Percentiles rank a stretch among this genome's conserved stretches.
Evolutionary conservation across 2,329 filamentous ascomycete genomes (phyloP).

Genomic region (Diaporthe humulicola): DNA sequence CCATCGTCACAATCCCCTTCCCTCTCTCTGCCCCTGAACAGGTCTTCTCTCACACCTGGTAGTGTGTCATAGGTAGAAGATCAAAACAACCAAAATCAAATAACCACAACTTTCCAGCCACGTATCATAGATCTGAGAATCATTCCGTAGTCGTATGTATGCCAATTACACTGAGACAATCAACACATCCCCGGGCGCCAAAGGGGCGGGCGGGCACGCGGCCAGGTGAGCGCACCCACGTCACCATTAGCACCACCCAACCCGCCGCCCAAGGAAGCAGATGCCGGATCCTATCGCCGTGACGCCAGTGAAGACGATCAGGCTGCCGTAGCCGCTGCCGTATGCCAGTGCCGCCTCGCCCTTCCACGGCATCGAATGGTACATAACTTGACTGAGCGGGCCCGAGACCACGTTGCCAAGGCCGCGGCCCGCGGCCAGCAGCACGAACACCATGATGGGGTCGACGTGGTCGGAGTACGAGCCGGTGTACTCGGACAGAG

Average conservation of each 20-base stretch:
- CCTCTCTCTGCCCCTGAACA: neutral
- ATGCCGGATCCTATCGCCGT: constrained; percentile 63
- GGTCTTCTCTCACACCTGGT: neutral
- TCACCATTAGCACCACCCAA: constrained; percentile 50
- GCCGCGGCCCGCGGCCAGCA: constrained; percentile 70
- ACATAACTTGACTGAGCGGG: constrained; percentile 66
- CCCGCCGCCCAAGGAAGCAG: constrained; percentile 56
- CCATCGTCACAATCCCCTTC: neutral
- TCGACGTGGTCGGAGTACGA: constrained; percentile 49
- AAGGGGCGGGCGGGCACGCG: neutral
- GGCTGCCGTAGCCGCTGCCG: constrained; percentile 63
- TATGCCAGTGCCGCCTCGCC: constrained; percentile 58
- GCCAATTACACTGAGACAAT: constrained; percentile 9
- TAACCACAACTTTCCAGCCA: neutral
- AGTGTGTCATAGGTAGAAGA: neutral
- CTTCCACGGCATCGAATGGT: constrained; percentile 60
- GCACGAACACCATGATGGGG: constrained; percentile 68
- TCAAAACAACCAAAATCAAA: neutral
- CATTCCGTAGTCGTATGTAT: constrained; percentile 11
- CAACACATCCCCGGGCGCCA: neutral
- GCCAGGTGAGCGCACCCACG: neutral
- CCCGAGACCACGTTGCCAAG: constrained; percentile 71
- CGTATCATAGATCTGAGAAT: neutral
- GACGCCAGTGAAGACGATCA: constrained; percentile 70
- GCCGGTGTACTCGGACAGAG: constrained; percentile 25